Percentiles rank a stretch among this genome's conserved stretches.
phyloP scores from a whole-genome alignment of 164 flowering plant genomes.

The Vitis amurensis region DNA sequence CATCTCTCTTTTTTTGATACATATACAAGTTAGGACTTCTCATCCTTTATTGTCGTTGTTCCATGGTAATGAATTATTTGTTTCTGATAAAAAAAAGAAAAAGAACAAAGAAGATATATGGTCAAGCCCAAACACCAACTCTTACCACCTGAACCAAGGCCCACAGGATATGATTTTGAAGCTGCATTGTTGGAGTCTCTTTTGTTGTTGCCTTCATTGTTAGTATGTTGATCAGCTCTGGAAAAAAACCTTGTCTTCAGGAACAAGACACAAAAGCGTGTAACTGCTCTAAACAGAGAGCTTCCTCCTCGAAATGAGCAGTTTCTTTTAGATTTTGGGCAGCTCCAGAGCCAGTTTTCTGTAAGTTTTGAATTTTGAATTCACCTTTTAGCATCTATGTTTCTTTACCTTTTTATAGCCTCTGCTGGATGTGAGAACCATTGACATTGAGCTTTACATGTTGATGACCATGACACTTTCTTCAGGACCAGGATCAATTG shows the following conservation, averaged over 20 bases:
- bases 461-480: slow-evolving; percentile 7
- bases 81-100: too few species aligned
- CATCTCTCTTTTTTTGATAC: too few species aligned
- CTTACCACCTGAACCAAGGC: too few species aligned
- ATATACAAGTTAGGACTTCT: too few species aligned
- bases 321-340: slow-evolving; percentile 85
- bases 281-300: slow-evolving; percentile 74
- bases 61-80: too few species aligned
- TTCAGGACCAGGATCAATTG: slow-evolving; percentile 91
- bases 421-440: not conserved
- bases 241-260: slow-evolving; percentile 28
- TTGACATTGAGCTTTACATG: slow-evolving; percentile 1
- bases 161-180: too few species aligned
- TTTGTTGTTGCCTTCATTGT: not conserved
- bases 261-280: slow-evolving; percentile 86
- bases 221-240: not conserved
- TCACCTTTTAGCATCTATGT: not conserved
- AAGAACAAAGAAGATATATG: too few species aligned
- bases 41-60: too few species aligned
- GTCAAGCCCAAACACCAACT: too few species aligned
- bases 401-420: not conserved
- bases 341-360: slow-evolving; percentile 65
- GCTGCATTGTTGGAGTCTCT: too few species aligned
- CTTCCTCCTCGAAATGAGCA: slow-evolving; percentile 93
- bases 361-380: slow-evolving; percentile 37